Evolutionary conservation across 768 basidiomycete genomes (phyloP).

Genomic region (Boletus pseudopeckii): DNA sequence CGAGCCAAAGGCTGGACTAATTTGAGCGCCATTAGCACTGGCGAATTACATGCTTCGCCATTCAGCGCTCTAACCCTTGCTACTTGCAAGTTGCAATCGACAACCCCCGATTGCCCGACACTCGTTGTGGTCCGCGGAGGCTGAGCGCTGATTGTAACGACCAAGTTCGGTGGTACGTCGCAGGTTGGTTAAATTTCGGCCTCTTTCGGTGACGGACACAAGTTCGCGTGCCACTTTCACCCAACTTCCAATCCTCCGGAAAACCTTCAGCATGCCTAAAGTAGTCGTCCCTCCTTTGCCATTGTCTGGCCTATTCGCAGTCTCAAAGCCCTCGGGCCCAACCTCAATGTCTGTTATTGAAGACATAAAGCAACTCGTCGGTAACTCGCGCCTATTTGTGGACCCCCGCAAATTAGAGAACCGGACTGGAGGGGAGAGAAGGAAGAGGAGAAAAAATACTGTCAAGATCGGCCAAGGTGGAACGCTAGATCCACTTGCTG

Average conservation of each 20-base stretch:
- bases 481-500: slow-evolving; percentile 93
- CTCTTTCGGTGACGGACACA: neutral
- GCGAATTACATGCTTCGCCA: neutral
- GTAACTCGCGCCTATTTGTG: slow-evolving; percentile 73
- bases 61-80: neutral
- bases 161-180: neutral
- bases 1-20: neutral
- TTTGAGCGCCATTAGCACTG: neutral
- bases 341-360: slow-evolving; percentile 91
- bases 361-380: slow-evolving; percentile 75
- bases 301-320: slow-evolving; percentile 78
- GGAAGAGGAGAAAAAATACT: slow-evolving; percentile 36
- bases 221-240: neutral
- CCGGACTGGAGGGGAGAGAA: slow-evolving; percentile 45
- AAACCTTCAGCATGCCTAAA: slow-evolving; percentile 59
- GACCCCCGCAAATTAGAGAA: slow-evolving; percentile 54
- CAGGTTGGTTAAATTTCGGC: neutral
- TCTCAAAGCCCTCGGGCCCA: slow-evolving; percentile 89
- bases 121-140: neutral
- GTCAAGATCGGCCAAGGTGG: slow-evolving; percentile 92
- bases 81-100: neutral
- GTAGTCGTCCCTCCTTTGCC: slow-evolving; percentile 50
- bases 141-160: neutral
- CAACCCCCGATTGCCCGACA: neutral
- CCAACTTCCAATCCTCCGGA: neutral